These are phyloP conservation scores for Russula ochroleuca DNA, from an alignment of 768 basidiomycete species.

Conservation along the genomic window DNA sequence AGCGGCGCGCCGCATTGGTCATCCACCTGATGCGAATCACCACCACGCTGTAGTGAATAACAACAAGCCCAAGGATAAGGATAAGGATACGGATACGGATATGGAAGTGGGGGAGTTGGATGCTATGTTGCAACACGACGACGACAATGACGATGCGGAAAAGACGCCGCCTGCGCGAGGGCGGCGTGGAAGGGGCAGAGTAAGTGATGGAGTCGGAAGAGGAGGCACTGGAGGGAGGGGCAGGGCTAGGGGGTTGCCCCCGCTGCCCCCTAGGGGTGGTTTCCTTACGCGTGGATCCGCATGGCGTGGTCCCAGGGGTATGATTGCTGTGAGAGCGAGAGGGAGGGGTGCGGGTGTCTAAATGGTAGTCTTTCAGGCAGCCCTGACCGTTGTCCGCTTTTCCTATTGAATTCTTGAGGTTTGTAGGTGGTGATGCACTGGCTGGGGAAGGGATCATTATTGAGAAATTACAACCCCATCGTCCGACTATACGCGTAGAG, in stretches of 20 bases:
- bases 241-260: conserved; percentile 13
- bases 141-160: not conserved
- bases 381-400: not conserved
- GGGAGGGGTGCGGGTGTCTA: conserved; percentile 7
- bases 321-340: not conserved
- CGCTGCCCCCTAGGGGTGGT: conserved; percentile 20
- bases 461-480: not conserved
- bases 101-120: conserved; percentile 12
- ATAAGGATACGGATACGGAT: not conserved
- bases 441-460: too few species aligned
- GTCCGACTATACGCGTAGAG: too few species aligned
- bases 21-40: not conserved
- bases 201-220: conserved; percentile 7
- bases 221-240: conserved; percentile 5
- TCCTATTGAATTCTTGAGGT: not conserved
- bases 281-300: conserved; percentile 17
- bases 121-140: conserved; percentile 6
- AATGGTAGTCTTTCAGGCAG: not conserved
- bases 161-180: conserved; percentile 10
- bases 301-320: conserved; percentile 9
- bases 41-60: not conserved
- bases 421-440: not conserved
- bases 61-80: not conserved
- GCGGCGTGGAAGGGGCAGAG: conserved; percentile 16
- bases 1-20: not conserved